These are phyloP conservation scores for Rosellinia necatrix DNA, from an alignment of 2,329 filamentous ascomycete genomes.

Conservation along the genomic window DNA sequence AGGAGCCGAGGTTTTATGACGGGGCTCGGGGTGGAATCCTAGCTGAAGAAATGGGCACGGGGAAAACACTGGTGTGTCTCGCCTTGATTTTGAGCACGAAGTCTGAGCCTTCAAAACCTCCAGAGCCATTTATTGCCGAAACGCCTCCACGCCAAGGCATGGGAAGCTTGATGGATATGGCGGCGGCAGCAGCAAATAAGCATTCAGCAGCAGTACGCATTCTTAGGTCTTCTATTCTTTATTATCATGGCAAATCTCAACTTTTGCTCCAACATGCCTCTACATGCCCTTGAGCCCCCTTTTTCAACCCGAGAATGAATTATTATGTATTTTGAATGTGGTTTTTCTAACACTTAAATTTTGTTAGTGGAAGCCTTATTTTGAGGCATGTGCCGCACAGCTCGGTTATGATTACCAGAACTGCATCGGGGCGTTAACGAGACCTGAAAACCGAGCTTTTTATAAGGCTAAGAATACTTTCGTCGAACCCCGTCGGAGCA, in stretches of 20 bases:
- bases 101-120: constrained; percentile 68
- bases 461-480: constrained; percentile 57
- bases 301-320: too few relatives aligned
- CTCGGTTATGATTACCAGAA: constrained; percentile 55
- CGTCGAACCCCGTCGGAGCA: constrained; percentile 46
- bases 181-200: constrained; percentile 69
- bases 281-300: not conserved
- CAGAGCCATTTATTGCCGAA: constrained; percentile 56
- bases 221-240: not conserved
- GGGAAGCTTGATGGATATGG: constrained; percentile 76
- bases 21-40: constrained; percentile 75
- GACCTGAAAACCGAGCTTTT: constrained; percentile 54
- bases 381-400: constrained; percentile 55
- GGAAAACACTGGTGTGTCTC: constrained; percentile 88
- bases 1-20: constrained; percentile 74
- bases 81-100: constrained; percentile 76
- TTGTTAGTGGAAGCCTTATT: constrained; percentile 63
- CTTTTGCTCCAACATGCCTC: not conserved
- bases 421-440: constrained; percentile 61
- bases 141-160: constrained; percentile 46
- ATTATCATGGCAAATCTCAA: not conserved
- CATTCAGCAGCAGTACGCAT: constrained; percentile 59
- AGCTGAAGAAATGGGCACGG: constrained; percentile 79
- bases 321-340: not conserved
- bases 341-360: not conserved